These are phyloP conservation scores for Solanum ossicruentum DNA, from an alignment of 257 asterid species.

Conservation along the genomic window DNA sequence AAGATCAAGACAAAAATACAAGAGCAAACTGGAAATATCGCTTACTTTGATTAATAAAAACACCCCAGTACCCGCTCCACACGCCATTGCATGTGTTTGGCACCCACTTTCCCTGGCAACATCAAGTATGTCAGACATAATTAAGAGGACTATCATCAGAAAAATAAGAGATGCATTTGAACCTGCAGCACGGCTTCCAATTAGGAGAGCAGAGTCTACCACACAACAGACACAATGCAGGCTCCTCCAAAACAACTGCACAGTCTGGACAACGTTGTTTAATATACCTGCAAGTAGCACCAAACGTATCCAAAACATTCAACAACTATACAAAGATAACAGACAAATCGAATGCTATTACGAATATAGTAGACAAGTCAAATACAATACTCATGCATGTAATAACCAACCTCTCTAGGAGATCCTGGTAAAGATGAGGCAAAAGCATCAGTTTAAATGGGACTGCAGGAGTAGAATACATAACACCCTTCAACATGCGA, in stretches of 20 bases:
- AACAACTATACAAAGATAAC: background rate
- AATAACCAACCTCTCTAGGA: slow-evolving; percentile 65
- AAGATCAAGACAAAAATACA: background rate
- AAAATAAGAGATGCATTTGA: background rate
- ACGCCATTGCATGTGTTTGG: slow-evolving; percentile 65
- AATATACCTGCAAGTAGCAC: slow-evolving; percentile 36
- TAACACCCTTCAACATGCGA: slow-evolving; percentile 15
- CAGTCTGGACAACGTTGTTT: slow-evolving; percentile 76
- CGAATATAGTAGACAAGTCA: background rate
- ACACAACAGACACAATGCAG: slow-evolving; percentile 83
- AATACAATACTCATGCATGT: background rate
- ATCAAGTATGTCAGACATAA: slow-evolving; percentile 1
- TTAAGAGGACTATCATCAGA: background rate
- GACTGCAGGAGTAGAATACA: slow-evolving; percentile 58
- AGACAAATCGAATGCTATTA: background rate
- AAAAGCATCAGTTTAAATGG: slow-evolving; percentile 79
- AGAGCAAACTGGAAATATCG: background rate
- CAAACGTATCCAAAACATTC: background rate
- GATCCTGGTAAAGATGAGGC: slow-evolving; percentile 84
- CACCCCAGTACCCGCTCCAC: slow-evolving; percentile 97
- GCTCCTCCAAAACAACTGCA: slow-evolving; percentile 59
- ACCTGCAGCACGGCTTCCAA: slow-evolving; percentile 98
- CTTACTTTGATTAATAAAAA: slow-evolving; percentile 81
- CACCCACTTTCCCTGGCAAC: slow-evolving; percentile 59
- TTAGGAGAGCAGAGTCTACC: slow-evolving; percentile 87